Evolutionary conservation across 345 rosid genomes (phyloP).

Genomic region (Citrus medica): DNA sequence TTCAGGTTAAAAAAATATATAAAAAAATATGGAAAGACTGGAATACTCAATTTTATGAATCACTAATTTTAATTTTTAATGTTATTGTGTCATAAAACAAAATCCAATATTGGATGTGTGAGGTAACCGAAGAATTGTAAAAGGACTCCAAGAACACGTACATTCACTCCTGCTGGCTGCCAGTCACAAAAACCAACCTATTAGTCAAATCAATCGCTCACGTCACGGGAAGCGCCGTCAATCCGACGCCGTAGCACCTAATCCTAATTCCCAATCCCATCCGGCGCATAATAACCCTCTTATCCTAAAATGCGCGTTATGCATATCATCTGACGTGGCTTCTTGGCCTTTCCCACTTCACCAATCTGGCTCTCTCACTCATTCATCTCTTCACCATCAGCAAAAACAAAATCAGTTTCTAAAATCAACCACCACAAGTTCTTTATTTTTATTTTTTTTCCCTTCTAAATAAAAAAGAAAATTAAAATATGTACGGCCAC

Average conservation of each 20-base stretch:
- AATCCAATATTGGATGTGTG: no score
- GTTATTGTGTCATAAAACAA: no score
- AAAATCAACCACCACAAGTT: background rate
- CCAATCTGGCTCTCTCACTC: background rate
- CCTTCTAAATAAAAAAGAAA: no score
- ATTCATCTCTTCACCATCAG: background rate
- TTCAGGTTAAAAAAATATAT: no score
- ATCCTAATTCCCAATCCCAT: background rate
- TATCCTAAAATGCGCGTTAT: conserved; percentile 20
- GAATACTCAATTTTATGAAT: no score
- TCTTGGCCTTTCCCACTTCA: background rate
- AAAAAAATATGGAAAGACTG: no score
- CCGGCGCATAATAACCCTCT: background rate
- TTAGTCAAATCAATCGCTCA: background rate
- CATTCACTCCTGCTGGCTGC: background rate
- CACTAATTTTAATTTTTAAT: no score
- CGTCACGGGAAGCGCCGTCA: background rate
- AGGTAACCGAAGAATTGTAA: background rate
- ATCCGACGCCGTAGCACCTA: conserved; percentile 1
- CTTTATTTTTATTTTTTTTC: background rate
- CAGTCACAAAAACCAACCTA: background rate
- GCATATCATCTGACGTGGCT: conserved; percentile 23
- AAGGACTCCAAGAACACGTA: no score
- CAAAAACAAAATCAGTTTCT: background rate
- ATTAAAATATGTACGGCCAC: conserved; percentile 47